These are phyloP conservation scores for Cladosporium colombiae DNA, from an alignment of 2,329 filamentous ascomycete species.

Conservation along the genomic window DNA sequence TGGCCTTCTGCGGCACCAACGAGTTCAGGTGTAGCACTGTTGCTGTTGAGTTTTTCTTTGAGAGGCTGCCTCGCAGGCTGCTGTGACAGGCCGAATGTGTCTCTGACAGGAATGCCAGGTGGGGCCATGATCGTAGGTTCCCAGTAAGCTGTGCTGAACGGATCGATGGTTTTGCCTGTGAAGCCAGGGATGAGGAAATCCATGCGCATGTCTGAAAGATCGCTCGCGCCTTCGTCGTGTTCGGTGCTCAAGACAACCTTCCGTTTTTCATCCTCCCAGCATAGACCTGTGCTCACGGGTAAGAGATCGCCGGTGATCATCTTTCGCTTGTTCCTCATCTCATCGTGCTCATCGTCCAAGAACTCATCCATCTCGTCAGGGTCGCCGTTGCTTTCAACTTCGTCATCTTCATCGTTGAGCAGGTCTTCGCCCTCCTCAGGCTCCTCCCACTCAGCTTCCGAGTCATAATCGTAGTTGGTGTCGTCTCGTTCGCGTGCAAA, in stretches of 20 bases:
- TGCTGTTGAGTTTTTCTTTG: constrained; percentile 38
- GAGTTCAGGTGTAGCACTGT: constrained; percentile 28
- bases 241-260: constrained; percentile 50
- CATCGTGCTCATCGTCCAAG: constrained; percentile 75
- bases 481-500: constrained; percentile 58
- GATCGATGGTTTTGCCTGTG: constrained; percentile 67
- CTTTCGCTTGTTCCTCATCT: constrained; percentile 63
- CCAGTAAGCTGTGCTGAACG: constrained; percentile 85
- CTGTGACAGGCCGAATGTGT: constrained; percentile 13
- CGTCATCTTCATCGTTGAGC: constrained; percentile 64
- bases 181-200: constrained; percentile 34
- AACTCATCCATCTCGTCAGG: constrained; percentile 89
- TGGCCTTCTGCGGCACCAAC: constrained; percentile 34
- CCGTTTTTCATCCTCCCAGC: constrained; percentile 69
- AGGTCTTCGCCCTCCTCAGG: constrained; percentile 68
- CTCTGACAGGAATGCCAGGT: constrained; percentile 19
- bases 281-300: constrained; percentile 76
- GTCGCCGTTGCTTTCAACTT: constrained; percentile 70
- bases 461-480: constrained; percentile 80
- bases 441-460: constrained; percentile 81
- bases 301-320: constrained; percentile 67
- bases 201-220: constrained; percentile 34
- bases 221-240: constrained; percentile 35
- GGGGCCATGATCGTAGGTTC: constrained; percentile 34
- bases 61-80: constrained; percentile 39